Base-by-base conservation (phyloP, 2,329 filamentous ascomycete genomes). In the Phaeophleospora eucalypticola region DNA sequence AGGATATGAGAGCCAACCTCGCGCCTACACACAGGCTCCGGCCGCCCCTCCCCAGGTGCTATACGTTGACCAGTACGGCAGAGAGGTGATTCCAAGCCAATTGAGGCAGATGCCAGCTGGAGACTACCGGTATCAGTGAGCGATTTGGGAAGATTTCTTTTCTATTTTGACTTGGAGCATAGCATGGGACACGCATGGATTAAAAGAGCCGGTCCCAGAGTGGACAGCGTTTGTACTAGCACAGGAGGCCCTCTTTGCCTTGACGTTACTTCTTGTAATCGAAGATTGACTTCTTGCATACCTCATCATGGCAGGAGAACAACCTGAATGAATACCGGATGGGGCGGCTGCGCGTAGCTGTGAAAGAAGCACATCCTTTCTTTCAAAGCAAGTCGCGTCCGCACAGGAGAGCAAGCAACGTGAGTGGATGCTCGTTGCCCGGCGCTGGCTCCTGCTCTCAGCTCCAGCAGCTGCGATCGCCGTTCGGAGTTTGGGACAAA, bases 11-110 rank as follows among this genome's bases (percentile, higher is more conserved):
- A 14, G 41, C 33, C 15, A 38, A 35, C 38, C 49, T 10, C 45
- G 48, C n/a, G 46, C 51, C 8, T 48, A 48, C 46, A 49, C 44
- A 29, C 50, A 50, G 37, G 56, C 54, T 14, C 52, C 51, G 21
- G 46, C 43, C 38, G 48, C 48, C n/a, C 40, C 49, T 20, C 58
- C 54, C 36, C 44, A 49, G 33, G 59, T 64, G 37, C 48, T 68
- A 17, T 74, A 72, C 57, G 62, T 71, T 17, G 71, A 74, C 46
- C 68, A 71, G 45, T 62, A 67, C 46, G 64, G 64, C 8, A 48
- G 58, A 37, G 61, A 63, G 42, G 51, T 67, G 19, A 58, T 54
- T 43, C 58, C 57, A 18, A 53, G n/a, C n/a, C n/a, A 63, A 24
- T 39, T 63, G 15, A 51, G 57, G 39, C 58, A 58, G 42, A 46